Evolutionary conservation across 2,329 filamentous ascomycete species (phyloP), one percentile per base, ranked within the genome.

Genomic region (Coniochaeta sp.): DNA sequence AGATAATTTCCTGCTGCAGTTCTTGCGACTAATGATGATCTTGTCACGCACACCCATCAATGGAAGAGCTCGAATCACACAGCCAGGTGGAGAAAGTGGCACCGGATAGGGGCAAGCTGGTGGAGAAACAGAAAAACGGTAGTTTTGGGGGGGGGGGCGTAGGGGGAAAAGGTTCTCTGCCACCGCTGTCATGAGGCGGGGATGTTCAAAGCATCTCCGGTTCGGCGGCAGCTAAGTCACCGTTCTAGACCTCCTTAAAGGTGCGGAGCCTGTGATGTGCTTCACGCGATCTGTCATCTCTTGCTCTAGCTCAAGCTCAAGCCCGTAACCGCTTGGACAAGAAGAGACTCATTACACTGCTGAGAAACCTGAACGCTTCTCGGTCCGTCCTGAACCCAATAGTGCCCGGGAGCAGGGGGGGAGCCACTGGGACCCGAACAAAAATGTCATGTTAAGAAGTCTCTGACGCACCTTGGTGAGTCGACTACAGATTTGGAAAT

Each of bases 1-100:
- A 65, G 65, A 67, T 69, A 74, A 74, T 74, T 66, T 74, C 72
- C 70, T 71, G 64, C 67, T 69, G 66, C 67, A 69, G 65, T 59
- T 66, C 65, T 64, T 24, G 24, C 47, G 47, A 52, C 65, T 68
- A 64, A 63, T 62, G 59, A 4, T 14, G 47, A 65, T 67, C 63
- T 65, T 64, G 63, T 67, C 62, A 62, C 61, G 61, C 59, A 60
- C 50, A 62, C 61, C 47, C 22, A n/a, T 52, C 24, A 30, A 24
- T 26, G 14, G 4, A 52, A 17, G 24, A 52, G 47, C 8, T 9
- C 24, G 24, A 52, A 52, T 24, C 12, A 28, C 47, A 52, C 30
- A 17, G 24, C 16, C 36, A 16, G 14, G 47, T 61, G 32, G 58
- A 59, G 47, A 52, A 52, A 4, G 26, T 26, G 47, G 19, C 47